Evolutionary conservation across 139 green algal species (phyloP), one percentile per base, ranked within the genome.

Genomic region (Tetraselmis chui): DNA sequence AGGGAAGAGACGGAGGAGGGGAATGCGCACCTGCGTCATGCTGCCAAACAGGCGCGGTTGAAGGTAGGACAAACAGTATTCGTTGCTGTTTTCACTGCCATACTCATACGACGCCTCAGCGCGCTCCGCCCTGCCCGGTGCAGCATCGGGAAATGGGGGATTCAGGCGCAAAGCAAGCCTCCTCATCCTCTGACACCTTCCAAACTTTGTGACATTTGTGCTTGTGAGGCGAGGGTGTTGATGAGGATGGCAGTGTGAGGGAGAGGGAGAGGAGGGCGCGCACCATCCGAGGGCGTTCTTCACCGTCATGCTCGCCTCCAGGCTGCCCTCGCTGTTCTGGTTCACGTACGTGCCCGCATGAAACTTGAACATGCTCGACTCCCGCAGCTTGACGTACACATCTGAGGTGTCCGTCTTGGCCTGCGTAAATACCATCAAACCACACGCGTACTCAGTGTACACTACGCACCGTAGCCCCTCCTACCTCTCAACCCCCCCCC

Each of bases 81-180:
- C 80, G 76, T 89, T 91, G 79, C 84, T 91, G 32, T 31, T 82
- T 81, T 92, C 83, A 0, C 74, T 87, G 77, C 91, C 92, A 28
- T 90, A 90, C 82, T 95, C 90, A 0, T 77, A 67, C 45, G 45
- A 67, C 45, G 45, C 45, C 45, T 67, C 45, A 5, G 45, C 18
- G 45, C 79, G 26, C 25, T 78, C 76, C 78, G 75, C 82, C 2
- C 5, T 79, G 29, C 92, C 28, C 31, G 90, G 87, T 86, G 95
- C 92, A 0, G 88, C 90, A 2, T 83, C 28, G 11, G 92, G 92
- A 23, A 82, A 30, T 0, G 82, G 77, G 76, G 94, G 95, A 74
- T 75, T 85, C 27, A 93, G 67, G 30, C 83, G 86, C 1, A 87
- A 28, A 0, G 85, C 83, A 22, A 84, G 59, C 84, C n/a, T n/a